Evolutionary conservation across 176 grass and related monocot genomes (phyloP).

Genomic region (Typha latifolia): DNA sequence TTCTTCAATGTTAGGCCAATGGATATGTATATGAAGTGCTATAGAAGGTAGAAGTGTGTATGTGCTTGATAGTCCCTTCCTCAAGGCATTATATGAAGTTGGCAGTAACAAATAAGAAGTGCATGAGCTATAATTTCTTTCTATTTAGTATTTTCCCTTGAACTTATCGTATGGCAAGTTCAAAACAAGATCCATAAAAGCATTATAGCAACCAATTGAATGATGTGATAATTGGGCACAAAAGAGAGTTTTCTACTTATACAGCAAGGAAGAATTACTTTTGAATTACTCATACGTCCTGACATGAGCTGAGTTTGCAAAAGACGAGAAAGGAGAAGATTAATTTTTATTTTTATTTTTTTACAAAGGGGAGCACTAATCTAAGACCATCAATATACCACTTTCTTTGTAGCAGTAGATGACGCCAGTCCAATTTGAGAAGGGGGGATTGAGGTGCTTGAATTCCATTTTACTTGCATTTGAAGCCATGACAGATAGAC

Average conservation of each 20-base stretch:
- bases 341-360: neutral
- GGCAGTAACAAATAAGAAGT: neutral
- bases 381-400: neutral
- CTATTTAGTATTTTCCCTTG: too few relatives aligned
- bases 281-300: neutral
- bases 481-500: conserved; percentile 55
- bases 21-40: neutral
- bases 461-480: conserved; percentile 7
- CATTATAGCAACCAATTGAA: too few relatives aligned
- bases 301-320: neutral
- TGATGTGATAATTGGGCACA: neutral
- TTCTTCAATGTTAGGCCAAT: neutral
- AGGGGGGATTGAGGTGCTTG: neutral
- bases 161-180: too few relatives aligned
- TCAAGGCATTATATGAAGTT: too few relatives aligned
- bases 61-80: too few relatives aligned
- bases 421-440: neutral
- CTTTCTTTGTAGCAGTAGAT: neutral
- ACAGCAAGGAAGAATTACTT: neutral
- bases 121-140: too few relatives aligned
- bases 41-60: neutral
- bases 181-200: too few relatives aligned
- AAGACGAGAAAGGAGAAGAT: neutral
- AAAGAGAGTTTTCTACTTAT: too few relatives aligned
- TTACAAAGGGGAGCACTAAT: neutral